Base-by-base conservation (phyloP, 75 land plant species). In the Picea glauca region DNA sequence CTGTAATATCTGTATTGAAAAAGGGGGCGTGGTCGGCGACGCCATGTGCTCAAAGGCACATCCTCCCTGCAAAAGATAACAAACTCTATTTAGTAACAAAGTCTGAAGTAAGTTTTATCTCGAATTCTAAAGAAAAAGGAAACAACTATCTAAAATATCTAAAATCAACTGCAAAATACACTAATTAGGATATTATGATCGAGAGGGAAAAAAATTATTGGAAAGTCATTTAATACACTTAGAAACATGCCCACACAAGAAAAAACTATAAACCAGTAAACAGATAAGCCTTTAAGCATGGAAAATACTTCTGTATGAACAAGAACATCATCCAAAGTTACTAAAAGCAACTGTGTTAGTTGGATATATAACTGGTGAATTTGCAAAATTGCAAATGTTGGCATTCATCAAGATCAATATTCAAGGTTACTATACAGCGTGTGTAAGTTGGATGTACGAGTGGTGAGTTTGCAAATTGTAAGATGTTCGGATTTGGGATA, bases 1-100 rank as follows among this genome's bases (percentile, higher is more conserved):
- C 99, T 95, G 85, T 98, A 98, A 50, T 89, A 86, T 75, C 98
- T 91, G 79, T 98, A 98, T 63, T 98, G 99, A 77, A 98, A 98
- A n/a, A 98, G 91, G 33, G 88, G 98, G 4, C 89, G 88, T 60
- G 94, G 86, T 38, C 93, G 85, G 70, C 90, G 91, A 17, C 95
- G 93, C 60, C 92, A 87, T 63, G 94, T 95, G 79, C 86, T 91
- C 23, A 75, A 79, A 74, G 91, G 84, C 57, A 86, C 81, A 82
- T 93, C 93, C 31, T 85, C 89, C 98, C 96, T 97, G 85, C 14
- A 60, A 63, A 78, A 68, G 20, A 86, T 12, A 38, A 50, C 54
- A 79, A 43, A 58, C 63, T 58, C 57, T 59, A 79, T 32, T 33
- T 26, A 76, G 31, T 4, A 46, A 43, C 72, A 80, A 46, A 78